These are phyloP conservation scores for Claviceps capensis DNA, from an alignment of 2,329 filamentous ascomycete genomes.

Conservation along the genomic window DNA sequence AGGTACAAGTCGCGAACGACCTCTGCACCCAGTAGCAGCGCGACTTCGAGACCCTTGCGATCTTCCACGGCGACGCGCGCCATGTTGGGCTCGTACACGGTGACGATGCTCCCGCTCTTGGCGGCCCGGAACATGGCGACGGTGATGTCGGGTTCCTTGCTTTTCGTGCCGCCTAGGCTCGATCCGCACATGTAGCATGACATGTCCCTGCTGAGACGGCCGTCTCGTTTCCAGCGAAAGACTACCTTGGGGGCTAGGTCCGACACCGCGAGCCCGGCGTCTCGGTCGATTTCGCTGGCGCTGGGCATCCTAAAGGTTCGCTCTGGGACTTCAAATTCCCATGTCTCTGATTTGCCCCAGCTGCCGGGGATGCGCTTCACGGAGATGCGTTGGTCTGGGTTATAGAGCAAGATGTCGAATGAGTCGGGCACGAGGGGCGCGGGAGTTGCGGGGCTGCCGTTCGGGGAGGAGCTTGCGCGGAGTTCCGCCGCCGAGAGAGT, in stretches of 20 bases:
- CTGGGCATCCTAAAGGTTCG: slow-evolving; percentile 73
- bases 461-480: slow-evolving; percentile 27
- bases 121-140: slow-evolving; percentile 72
- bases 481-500: slow-evolving; percentile 70
- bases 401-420: slow-evolving; percentile 83
- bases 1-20: slow-evolving; percentile 54
- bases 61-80: slow-evolving; percentile 86
- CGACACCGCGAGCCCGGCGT: slow-evolving; percentile 28
- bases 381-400: slow-evolving; percentile 71
- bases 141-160: slow-evolving; percentile 88
- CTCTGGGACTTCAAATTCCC: slow-evolving; percentile 88
- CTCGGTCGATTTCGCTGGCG: slow-evolving; percentile 62
- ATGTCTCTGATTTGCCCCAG: slow-evolving; percentile 69
- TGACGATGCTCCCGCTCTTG: slow-evolving; percentile 51
- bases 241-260: slow-evolving; percentile 58
- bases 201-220: slow-evolving; percentile 74
- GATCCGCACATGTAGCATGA: slow-evolving; percentile 78
- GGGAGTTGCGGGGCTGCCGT: slow-evolving; percentile 47
- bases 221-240: slow-evolving; percentile 84
- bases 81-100: slow-evolving; percentile 87
- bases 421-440: slow-evolving; percentile 60
- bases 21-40: slow-evolving; percentile 51
- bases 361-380: slow-evolving; percentile 59
- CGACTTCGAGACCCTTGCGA: slow-evolving; percentile 80
- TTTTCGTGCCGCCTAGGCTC: slow-evolving; percentile 61